phyloP scores from a whole-genome alignment of 495 filamentous ascomycete genomes.

The Darksidea phi region DNA sequence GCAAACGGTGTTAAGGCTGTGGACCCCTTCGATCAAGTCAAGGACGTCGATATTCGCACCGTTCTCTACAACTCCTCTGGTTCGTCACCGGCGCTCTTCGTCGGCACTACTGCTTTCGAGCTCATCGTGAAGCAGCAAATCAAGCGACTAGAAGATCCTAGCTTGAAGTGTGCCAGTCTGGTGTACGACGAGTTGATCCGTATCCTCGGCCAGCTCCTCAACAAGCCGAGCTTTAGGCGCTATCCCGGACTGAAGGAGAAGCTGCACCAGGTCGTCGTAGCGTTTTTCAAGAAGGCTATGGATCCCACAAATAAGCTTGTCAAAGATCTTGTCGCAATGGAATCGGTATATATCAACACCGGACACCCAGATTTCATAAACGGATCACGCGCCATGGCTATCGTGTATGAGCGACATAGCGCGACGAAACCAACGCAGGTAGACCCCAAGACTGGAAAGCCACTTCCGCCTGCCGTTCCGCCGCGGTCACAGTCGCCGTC shows the following conservation, averaged over 20 bases:
- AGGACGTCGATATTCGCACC: conserved; percentile 95
- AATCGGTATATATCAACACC: conserved; percentile 96
- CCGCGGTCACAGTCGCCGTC: conserved; percentile 72
- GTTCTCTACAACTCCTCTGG: conserved; percentile 97
- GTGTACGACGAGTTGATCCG: conserved; percentile 98
- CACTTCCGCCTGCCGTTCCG: conserved; percentile 67
- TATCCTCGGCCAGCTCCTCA: conserved; percentile 84
- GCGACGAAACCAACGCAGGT: conserved; percentile 87
- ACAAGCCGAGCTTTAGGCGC: conserved; percentile 84
- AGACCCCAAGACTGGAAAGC: conserved; percentile 98
- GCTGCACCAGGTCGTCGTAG: conserved; percentile 89
- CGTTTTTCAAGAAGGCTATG: conserved; percentile 97
- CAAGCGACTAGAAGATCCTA: conserved; percentile 92
- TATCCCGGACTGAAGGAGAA: conserved; percentile 96
- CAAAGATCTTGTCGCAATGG: conserved; percentile 88
- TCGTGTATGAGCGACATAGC: conserved; percentile 86
- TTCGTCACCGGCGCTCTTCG: conserved; percentile 94
- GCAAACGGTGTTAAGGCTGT: conserved; percentile 97
- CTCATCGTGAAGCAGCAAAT: conserved; percentile 99
- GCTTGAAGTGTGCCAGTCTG: conserved; percentile 91
- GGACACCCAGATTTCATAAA: conserved; percentile 98
- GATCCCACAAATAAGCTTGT: conserved; percentile 98
- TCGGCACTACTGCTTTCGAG: conserved; percentile 96
- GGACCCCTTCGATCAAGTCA: conserved; percentile 95
- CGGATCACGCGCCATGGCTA: conserved; percentile 86